These are phyloP conservation scores for Quercus aquifolioides DNA, from an alignment of 306 rosid species.

Conservation along the genomic window DNA sequence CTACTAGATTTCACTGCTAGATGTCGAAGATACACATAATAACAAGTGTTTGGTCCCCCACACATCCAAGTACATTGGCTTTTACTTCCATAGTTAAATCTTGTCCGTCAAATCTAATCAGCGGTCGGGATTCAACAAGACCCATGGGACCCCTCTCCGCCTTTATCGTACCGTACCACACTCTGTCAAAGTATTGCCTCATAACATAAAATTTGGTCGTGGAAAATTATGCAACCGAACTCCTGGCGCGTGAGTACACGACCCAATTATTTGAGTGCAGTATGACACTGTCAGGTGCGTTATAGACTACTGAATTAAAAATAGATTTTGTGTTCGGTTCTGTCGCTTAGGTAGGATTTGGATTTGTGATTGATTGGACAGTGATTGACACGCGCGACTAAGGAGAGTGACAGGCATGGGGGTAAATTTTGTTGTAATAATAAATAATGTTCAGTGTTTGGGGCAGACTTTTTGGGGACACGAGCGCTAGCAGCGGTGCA, in stretches of 20 bases:
- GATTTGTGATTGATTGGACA: neutral
- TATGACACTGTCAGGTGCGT: neutral
- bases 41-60: neutral
- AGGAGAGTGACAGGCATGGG: neutral
- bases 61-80: neutral
- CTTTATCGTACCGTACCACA: neutral
- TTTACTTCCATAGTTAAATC: neutral
- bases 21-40: neutral
- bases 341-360: neutral
- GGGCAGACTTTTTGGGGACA: constrained; percentile 6
- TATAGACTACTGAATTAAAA: too few relatives aligned
- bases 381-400: neutral
- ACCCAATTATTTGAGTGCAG: neutral
- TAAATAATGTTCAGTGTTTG: neutral
- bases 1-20: constrained; percentile 18
- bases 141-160: neutral
- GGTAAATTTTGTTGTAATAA: neutral
- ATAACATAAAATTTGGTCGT: neutral
- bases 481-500: constrained; percentile 8
- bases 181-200: neutral
- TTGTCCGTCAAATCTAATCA: neutral
- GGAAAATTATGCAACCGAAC: neutral
- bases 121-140: neutral
- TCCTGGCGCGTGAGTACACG: neutral
- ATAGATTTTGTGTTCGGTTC: neutral